These are phyloP conservation scores for Hyphochytrium catenoides DNA, from an alignment of 352 stramenopile genomes.

Conservation along the genomic window DNA sequence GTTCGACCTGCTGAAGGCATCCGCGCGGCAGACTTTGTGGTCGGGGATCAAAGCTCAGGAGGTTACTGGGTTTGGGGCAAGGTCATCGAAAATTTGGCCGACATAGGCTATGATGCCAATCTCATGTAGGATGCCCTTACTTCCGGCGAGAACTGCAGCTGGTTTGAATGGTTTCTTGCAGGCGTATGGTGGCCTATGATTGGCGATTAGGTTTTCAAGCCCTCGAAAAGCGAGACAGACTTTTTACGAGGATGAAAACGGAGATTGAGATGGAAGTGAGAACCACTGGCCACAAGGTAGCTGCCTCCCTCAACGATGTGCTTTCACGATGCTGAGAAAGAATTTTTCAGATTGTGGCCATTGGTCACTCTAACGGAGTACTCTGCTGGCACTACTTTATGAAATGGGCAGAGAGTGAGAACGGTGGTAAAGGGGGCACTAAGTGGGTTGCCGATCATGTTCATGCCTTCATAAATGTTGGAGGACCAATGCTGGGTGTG, in stretches of 20 bases:
- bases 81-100: conserved; percentile 60
- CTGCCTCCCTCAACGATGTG: too few relatives aligned
- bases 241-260: conserved; percentile 78
- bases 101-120: conserved; percentile 76
- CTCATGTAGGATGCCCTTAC: conserved; percentile 20
- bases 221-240: conserved; percentile 44
- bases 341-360: too few relatives aligned
- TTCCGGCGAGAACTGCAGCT: background rate
- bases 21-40: conserved; percentile 77
- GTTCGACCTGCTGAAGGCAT: conserved; percentile 55
- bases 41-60: too few relatives aligned
- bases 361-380: conserved; percentile 74
- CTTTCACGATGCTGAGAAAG: too few relatives aligned
- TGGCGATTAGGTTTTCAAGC: conserved; percentile 43
- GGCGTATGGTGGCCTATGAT: conserved; percentile 54
- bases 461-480: conserved; percentile 75
- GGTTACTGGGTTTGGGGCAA: conserved; percentile 86
- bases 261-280: conserved; percentile 64
- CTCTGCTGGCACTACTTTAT: conserved; percentile 83
- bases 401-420: conserved; percentile 70
- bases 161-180: background rate
- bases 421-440: conserved; percentile 49
- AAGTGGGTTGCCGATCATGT: conserved; percentile 79
- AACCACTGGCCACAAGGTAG: conserved; percentile 50
- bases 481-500: conserved; percentile 70